A percentile compares a stretch with the other conserved stretches of the same genome.
phyloP scores from a whole-genome alignment of 176 grass and related monocot species.

The Dactylis glomerata region DNA sequence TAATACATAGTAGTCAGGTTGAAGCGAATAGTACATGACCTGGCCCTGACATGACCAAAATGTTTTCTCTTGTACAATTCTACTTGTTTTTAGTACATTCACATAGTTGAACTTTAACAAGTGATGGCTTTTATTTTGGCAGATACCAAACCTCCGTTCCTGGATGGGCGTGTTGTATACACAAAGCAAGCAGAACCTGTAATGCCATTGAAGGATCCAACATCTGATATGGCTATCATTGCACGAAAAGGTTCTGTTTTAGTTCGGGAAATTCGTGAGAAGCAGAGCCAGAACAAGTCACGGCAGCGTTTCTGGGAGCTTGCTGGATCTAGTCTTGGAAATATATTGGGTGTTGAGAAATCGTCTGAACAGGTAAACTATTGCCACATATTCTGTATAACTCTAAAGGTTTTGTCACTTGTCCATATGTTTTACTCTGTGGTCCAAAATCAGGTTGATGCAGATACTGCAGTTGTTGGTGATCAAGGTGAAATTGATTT shows the following conservation, averaged over 20 bases:
- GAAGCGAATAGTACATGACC: neutral
- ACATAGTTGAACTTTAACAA: constrained; percentile 25
- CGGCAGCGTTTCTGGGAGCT: constrained; percentile 98
- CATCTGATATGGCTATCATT: constrained; percentile 99
- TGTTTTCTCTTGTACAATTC: constrained; percentile 7
- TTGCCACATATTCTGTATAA: neutral
- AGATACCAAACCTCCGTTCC: constrained; percentile 96
- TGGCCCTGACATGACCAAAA: neutral
- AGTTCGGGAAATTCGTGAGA: constrained; percentile 96
- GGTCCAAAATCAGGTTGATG: constrained; percentile 68
- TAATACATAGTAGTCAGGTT: neutral
- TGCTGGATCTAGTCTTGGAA: constrained; percentile 95
- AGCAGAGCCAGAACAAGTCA: constrained; percentile 97
- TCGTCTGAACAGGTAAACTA: constrained; percentile 73
- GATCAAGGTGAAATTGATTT: constrained; percentile 98
- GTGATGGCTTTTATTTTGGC: constrained; percentile 14
- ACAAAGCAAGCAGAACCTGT: constrained; percentile 99
- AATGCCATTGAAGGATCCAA: constrained; percentile 95
- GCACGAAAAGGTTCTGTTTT: constrained; percentile 86
- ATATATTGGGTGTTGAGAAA: constrained; percentile 98
- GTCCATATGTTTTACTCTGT: neutral
- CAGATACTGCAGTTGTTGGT: constrained; percentile 91
- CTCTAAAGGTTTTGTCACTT: neutral
- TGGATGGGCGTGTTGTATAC: constrained; percentile 92
- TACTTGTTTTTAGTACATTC: neutral